phyloP scores from a whole-genome alignment of 2,329 filamentous ascomycete genomes.

The Monosporascus cannonballus region DNA sequence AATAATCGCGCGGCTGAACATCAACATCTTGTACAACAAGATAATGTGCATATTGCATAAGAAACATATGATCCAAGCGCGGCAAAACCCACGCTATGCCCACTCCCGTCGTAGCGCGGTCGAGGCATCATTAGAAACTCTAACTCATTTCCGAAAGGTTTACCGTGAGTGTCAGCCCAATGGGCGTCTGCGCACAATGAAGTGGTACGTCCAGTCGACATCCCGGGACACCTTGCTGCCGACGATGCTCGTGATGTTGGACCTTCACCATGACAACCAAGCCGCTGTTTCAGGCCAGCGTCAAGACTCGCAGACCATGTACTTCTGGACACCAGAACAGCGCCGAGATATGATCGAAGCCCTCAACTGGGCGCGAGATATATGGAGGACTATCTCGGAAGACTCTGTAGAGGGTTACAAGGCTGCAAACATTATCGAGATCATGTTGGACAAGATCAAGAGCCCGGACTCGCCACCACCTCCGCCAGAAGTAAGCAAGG shows the following conservation, averaged over 20 bases:
- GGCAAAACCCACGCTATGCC: conserved; percentile 73
- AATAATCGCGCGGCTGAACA: conserved; percentile 76
- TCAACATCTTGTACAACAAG: conserved; percentile 84
- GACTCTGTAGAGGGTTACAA: conserved; percentile 87
- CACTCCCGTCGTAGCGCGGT: conserved; percentile 81
- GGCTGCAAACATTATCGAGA: conserved; percentile 69
- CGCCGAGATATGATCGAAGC: conserved; percentile 70
- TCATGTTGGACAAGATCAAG: conserved; percentile 77
- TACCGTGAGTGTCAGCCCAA: conserved; percentile 67
- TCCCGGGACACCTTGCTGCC: conserved; percentile 82
- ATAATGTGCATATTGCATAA: conserved; percentile 84
- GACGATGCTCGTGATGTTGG: conserved; percentile 76
- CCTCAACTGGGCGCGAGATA: conserved; percentile 65
- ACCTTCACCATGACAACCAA: conserved; percentile 66
- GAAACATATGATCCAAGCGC: conserved; percentile 74
- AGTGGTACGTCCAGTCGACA: conserved; percentile 72
- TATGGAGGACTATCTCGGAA: conserved; percentile 75
- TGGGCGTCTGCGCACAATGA: conserved; percentile 65
- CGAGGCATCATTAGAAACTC: conserved; percentile 76
- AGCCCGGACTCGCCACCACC: conserved; percentile 29
- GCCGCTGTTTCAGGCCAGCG: conserved; percentile 35
- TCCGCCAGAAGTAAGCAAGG: conserved; percentile 8
- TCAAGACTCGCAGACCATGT: conserved; percentile 37
- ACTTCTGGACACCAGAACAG: conserved; percentile 53
- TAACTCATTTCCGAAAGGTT: conserved; percentile 71